Evolutionary conservation across 2,329 filamentous ascomycete species (phyloP).

Genomic region (Aspergillus hiratsukae): DNA sequence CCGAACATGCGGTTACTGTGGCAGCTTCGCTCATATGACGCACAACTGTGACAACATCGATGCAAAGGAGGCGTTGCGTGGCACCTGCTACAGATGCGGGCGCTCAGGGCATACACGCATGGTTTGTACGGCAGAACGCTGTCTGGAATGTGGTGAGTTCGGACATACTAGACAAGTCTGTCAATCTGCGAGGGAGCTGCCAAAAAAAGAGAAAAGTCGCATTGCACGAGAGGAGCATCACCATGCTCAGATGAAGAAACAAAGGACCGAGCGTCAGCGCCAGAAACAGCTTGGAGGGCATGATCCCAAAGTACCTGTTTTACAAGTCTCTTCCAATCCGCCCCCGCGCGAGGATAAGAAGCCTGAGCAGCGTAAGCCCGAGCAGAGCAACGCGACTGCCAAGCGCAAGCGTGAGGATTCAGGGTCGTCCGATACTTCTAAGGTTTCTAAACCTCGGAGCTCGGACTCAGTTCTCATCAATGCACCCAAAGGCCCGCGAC

Average conservation of each 20-base stretch:
- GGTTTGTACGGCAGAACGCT: slow-evolving; percentile 39
- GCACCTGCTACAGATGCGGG: slow-evolving; percentile 42
- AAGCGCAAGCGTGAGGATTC: slow-evolving; percentile 34
- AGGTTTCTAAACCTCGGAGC: slow-evolving; percentile 25
- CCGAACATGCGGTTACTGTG: slow-evolving; percentile 42
- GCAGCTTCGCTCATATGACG: slow-evolving; percentile 42
- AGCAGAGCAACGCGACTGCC: slow-evolving; percentile 10
- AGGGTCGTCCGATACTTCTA: slow-evolving; percentile 17
- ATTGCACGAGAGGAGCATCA: slow-evolving; percentile 36
- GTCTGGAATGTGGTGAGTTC: slow-evolving; percentile 41
- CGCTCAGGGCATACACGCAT: slow-evolving; percentile 33
- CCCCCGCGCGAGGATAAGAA: slow-evolving; percentile 10
- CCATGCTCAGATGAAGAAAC: slow-evolving; percentile 30
- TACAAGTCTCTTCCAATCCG: slow-evolving; percentile 27
- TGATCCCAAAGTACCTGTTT: slow-evolving; percentile 41
- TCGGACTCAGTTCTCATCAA: slow-evolving; percentile 19
- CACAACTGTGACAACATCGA: slow-evolving; percentile 44
- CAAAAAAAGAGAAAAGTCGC: slow-evolving; percentile 32
- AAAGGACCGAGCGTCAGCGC: slow-evolving; percentile 35
- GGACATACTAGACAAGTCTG: slow-evolving; percentile 39
- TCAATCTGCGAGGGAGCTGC: slow-evolving; percentile 28
- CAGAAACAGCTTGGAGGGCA: slow-evolving; percentile 42
- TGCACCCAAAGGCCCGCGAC: slow-evolving; percentile 22
- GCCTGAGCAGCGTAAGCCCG: slow-evolving; percentile 7
- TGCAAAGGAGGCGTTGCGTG: slow-evolving; percentile 34